These are phyloP conservation scores for Metschnikowia sp. DNA, from an alignment of 805 yeast species.

Conservation along the genomic window DNA sequence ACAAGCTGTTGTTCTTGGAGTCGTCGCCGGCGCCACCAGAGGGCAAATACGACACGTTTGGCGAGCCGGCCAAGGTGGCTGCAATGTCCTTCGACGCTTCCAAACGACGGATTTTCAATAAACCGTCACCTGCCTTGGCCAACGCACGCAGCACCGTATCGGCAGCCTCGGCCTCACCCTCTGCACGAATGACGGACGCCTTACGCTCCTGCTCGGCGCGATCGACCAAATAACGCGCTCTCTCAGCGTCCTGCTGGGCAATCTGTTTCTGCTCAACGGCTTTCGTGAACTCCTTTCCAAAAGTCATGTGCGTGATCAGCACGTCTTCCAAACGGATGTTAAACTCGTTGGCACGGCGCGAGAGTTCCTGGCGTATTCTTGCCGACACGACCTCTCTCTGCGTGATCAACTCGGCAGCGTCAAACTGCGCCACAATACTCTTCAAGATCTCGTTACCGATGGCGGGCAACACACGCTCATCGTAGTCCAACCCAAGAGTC, in stretches of 20 bases:
- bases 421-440: conserved; percentile 88
- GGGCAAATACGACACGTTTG: conserved; percentile 89
- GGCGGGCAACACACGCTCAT: conserved; percentile 88
- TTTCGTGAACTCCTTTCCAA: conserved; percentile 93
- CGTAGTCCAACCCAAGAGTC: conserved; percentile 88
- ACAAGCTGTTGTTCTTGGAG: conserved; percentile 49
- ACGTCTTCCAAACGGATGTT: conserved; percentile 93
- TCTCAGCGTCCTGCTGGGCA: conserved; percentile 98
- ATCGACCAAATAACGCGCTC: conserved; percentile 82
- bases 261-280: conserved; percentile 99
- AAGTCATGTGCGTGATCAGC: conserved; percentile 95
- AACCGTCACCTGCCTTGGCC: conserved; percentile 92
- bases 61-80: conserved; percentile 72
- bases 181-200: conserved; percentile 94
- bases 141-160: conserved; percentile 91
- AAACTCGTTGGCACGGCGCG: conserved; percentile 81
- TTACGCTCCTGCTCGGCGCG: conserved; percentile 97
- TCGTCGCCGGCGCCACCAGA: conserved; percentile 39
- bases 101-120: conserved; percentile 86
- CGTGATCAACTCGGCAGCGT: conserved; percentile 94
- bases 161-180: conserved; percentile 99
- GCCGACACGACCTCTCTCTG: conserved; percentile 94
- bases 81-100: conserved; percentile 98
- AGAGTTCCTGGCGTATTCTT: conserved; percentile 81
- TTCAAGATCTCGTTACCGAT: conserved; percentile 90